Evolutionary conservation across 495 filamentous ascomycete species (phyloP), one percentile per base, ranked within the genome.

Genomic region (Friedmanniomyces simplex): DNA sequence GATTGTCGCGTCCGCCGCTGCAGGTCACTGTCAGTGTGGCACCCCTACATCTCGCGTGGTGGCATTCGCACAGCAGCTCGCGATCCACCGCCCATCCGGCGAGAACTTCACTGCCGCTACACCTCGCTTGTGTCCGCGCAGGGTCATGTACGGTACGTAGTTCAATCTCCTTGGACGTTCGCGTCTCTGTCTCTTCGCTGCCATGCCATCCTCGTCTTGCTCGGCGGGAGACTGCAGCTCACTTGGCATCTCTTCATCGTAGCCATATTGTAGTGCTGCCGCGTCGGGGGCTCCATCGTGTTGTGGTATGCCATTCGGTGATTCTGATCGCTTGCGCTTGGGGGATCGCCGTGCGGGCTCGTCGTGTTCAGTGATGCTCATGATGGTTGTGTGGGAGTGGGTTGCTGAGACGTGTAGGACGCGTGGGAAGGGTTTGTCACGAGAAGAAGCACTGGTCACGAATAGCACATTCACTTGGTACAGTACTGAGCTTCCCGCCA

Each of bases 101-200:
- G 89, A 95, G 72, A 95, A 93, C 64, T 85, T 84, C 25, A 95
- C 91, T 21, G 85, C 80, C n/a, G 90, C 82, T 13, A 98, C 81
- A 52, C 85, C 87, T 34, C 80, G 79, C 37, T 78, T 72, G 71
- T 98, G 93, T 7, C 89, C 90, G 24, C 71, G 74, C 6, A 97
- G 77, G 4, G 84, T 74, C 67, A 83, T 78, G 56, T 79, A 79
- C 48, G 78, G 76, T 51, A 69, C 76, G 68, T 87, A 88, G 53
- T 80, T 73, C 43, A 87, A 55, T 21, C 63, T 61, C 13, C 74
- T 72, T 13, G 63, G 63, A 34, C 61, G 53, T 30, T 59, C 56
- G 14, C 50, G 10, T 39, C 37, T 55, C 45, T n/a, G 42, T 18
- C 49, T 50, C 52, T 63, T 63, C n/a, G 42, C 51, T 21, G 26